Evolutionary conservation across 192 early-diverging fungal genomes (phyloP).

Genomic region (Backusella circina): DNA sequence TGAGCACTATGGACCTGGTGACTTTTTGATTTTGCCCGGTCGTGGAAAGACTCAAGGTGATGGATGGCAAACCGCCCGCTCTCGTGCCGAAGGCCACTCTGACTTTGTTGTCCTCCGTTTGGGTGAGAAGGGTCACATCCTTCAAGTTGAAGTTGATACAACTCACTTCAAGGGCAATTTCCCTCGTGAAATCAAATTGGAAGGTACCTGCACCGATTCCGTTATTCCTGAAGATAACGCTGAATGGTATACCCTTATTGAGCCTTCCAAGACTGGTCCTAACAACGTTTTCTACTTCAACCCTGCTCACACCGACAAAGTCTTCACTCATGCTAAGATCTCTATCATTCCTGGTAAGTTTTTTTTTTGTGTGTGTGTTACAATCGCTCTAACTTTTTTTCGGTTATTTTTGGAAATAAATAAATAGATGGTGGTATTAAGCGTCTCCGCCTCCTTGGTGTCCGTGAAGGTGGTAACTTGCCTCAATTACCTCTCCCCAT

Average conservation of each 20-base stretch:
- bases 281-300: conserved; percentile 75
- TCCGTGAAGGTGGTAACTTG: conserved; percentile 33
- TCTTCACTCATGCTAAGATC: conserved; percentile 63
- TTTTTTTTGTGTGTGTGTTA: neutral
- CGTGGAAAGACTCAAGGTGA: conserved; percentile 84
- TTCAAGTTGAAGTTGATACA: conserved; percentile 81
- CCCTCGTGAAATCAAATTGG: conserved; percentile 70
- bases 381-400: neutral
- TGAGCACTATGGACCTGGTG: conserved; percentile 79
- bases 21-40: conserved; percentile 76
- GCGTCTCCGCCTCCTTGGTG: conserved; percentile 80
- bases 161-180: conserved; percentile 88
- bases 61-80: conserved; percentile 91
- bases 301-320: conserved; percentile 43
- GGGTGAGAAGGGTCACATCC: conserved; percentile 65
- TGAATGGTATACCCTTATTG: conserved; percentile 57
- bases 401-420: conserved; percentile 42
- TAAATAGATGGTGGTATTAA: conserved; percentile 87
- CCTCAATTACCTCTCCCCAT: neutral
- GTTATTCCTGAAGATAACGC: conserved; percentile 44
- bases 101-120: conserved; percentile 79
- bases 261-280: conserved; percentile 51
- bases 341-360: conserved; percentile 74
- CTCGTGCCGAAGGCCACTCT: conserved; percentile 67
- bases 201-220: conserved; percentile 35